Conservation (phyloP, 306 rosid species). For the Prunus mume region DNA sequence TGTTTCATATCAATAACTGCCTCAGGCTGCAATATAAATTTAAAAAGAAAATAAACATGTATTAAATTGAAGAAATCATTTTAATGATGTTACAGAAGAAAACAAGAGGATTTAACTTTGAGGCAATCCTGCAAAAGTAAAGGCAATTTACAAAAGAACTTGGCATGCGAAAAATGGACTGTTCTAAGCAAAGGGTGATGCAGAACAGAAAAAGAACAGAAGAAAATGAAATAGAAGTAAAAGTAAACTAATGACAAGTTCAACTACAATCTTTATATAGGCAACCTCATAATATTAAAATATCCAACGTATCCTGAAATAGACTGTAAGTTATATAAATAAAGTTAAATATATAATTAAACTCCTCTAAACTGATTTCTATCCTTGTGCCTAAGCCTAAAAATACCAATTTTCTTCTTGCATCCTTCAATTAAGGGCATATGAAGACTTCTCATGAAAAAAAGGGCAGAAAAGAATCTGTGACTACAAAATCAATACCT, state of each 20-base stretch:
- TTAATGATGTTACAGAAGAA: neutral
- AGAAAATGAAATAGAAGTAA: neutral
- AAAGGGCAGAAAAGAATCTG: neutral
- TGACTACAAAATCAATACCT: neutral
- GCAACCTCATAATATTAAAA: neutral
- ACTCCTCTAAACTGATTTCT: neutral
- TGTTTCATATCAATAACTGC: conserved; percentile 85
- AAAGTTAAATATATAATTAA: neutral
- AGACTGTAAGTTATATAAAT: neutral
- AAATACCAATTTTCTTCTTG: neutral
- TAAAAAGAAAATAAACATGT: neutral
- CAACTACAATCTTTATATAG: neutral
- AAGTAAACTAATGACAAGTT: neutral
- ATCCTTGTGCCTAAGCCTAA: neutral
- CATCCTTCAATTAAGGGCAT: neutral
- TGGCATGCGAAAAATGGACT: neutral
- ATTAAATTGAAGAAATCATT: neutral
- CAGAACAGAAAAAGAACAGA: neutral
- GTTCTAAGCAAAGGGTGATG: neutral
- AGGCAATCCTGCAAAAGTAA: neutral
- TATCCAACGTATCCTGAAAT: neutral
- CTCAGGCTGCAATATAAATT: conserved; percentile 66
- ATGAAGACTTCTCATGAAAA: neutral
- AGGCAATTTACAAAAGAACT: neutral
- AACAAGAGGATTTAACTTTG: neutral